phyloP scores from a whole-genome alignment of 345 rosid genomes.

The Dimocarpus longan region DNA sequence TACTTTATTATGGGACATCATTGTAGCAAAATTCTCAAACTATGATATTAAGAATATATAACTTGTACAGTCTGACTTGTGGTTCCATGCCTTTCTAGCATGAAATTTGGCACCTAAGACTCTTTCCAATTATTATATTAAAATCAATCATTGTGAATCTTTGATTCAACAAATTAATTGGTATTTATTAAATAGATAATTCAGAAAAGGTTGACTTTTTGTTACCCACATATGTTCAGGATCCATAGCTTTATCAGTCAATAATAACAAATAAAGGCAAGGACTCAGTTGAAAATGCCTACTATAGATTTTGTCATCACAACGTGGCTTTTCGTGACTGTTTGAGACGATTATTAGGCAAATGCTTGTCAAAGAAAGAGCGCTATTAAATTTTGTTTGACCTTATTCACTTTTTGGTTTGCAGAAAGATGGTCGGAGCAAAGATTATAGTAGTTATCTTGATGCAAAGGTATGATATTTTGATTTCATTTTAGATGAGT shows the following conservation, averaged over 20 bases:
- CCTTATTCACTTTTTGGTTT: slow-evolving; percentile 31
- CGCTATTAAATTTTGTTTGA: slow-evolving; percentile 14
- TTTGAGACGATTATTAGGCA: neutral
- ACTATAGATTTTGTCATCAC: neutral
- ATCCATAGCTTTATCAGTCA: neutral
- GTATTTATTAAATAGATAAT: neutral
- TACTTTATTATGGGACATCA: neutral
- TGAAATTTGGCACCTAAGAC: neutral
- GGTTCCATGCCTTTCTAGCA: neutral
- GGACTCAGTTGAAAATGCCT: neutral
- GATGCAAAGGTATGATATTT: slow-evolving; percentile 74
- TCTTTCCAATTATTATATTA: neutral
- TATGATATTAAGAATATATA: neutral
- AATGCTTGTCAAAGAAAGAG: neutral
- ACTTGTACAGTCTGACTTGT: neutral
- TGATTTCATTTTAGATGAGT: neutral
- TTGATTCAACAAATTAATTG: neutral
- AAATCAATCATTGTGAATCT: neutral
- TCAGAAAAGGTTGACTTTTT: neutral
- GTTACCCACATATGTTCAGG: neutral
- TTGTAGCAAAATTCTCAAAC: neutral
- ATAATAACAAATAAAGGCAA: neutral
- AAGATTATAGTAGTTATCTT: slow-evolving; percentile 78
- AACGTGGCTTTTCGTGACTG: neutral
- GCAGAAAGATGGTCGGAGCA: slow-evolving; percentile 90